Evolutionary conservation across 1,139 yeast species (phyloP).

Genomic region (Sugiyamaella castrensis): DNA sequence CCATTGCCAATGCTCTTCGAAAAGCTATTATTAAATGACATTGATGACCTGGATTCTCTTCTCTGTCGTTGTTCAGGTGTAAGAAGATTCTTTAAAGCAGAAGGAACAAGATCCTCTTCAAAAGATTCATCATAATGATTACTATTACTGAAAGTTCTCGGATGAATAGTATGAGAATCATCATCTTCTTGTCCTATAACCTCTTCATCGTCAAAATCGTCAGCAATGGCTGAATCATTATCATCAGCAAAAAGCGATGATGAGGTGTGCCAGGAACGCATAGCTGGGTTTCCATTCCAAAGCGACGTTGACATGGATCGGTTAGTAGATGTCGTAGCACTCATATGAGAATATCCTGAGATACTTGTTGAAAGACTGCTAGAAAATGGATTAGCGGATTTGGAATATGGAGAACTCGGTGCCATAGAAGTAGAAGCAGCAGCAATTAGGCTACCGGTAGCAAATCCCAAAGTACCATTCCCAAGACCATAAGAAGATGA

Average conservation of each 20-base stretch:
- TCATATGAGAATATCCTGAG: not conserved
- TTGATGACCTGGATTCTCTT: slow-evolving; percentile 50
- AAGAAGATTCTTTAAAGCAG: slow-evolving; percentile 64
- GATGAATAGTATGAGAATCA: slow-evolving; percentile 12
- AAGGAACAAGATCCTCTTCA: slow-evolving; percentile 77
- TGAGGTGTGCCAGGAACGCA: slow-evolving; percentile 12
- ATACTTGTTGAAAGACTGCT: not conserved
- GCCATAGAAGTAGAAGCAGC: slow-evolving; percentile 10
- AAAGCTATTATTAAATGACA: slow-evolving; percentile 28
- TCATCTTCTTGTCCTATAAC: slow-evolving; percentile 4
- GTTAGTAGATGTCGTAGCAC: not conserved
- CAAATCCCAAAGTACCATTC: not conserved
- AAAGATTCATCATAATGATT: slow-evolving; percentile 45
- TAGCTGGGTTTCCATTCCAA: slow-evolving; percentile 14
- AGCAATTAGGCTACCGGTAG: slow-evolving; percentile 8
- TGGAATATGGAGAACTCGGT: slow-evolving; percentile 9
- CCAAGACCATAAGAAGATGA: too few relatives aligned
- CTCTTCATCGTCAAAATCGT: slow-evolving; percentile 39
- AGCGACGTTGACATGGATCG: slow-evolving; percentile 18
- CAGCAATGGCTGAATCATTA: slow-evolving; percentile 44
- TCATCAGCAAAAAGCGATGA: slow-evolving; percentile 22
- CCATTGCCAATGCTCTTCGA: slow-evolving; percentile 24
- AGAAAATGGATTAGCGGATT: slow-evolving; percentile 10
- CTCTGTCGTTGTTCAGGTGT: slow-evolving; percentile 76
- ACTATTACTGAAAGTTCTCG: not conserved